Evolutionary conservation across 306 rosid genomes (phyloP).

Genomic region (Lagenaria siceraria): DNA sequence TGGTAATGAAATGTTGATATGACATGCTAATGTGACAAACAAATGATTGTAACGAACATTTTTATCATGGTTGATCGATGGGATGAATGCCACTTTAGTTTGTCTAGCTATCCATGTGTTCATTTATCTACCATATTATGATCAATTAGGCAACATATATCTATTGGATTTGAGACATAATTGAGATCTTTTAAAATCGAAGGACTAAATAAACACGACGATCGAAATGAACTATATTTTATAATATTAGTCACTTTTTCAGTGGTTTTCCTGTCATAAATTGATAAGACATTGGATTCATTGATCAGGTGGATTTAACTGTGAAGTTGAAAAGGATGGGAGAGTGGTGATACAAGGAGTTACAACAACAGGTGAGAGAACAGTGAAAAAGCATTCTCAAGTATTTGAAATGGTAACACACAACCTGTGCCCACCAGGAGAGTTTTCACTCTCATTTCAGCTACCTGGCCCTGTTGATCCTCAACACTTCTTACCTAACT

Average conservation of each 20-base stretch:
- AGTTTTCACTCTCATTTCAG: slow-evolving; percentile 54
- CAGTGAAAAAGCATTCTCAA: slow-evolving; percentile 44
- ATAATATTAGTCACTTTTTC: neutral
- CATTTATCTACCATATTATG: neutral
- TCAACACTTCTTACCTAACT: slow-evolving; percentile 42
- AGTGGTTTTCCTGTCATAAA: neutral
- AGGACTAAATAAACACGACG: neutral
- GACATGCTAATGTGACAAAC: neutral
- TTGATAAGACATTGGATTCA: slow-evolving; percentile 8
- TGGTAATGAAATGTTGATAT: no score
- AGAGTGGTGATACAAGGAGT: slow-evolving; percentile 41
- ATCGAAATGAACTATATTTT: neutral
- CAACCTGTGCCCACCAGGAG: slow-evolving; percentile 66
- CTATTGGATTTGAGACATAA: neutral
- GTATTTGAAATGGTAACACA: slow-evolving; percentile 64
- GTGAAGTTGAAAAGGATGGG: slow-evolving; percentile 51
- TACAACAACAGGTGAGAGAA: slow-evolving; percentile 62
- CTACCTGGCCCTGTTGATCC: slow-evolving; percentile 76
- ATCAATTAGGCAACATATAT: neutral
- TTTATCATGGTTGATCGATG: neutral
- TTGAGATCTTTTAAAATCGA: neutral
- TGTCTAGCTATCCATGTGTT: neutral
- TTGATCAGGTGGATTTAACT: slow-evolving; percentile 52
- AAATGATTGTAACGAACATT: neutral
- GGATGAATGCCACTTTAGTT: neutral